Percentiles rank a stretch among this genome's conserved stretches.
phyloP scores from a whole-genome alignment of 116 monocot species.

The Thalassia testudinum region DNA sequence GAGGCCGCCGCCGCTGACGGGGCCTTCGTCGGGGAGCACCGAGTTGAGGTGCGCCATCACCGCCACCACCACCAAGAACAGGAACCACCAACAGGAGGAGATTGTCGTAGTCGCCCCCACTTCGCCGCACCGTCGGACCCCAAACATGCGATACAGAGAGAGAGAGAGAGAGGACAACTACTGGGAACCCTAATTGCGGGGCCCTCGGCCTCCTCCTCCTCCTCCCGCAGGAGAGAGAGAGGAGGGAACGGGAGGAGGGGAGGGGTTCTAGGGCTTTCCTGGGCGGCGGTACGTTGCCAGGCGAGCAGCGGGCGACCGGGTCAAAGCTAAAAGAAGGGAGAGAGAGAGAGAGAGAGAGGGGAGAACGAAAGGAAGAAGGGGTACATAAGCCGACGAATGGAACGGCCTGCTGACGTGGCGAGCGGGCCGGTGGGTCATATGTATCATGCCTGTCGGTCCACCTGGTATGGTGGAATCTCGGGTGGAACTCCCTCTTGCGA shows the following conservation, averaged over 20 bases:
- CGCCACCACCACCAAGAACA: not conserved
- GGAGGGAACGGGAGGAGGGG: no score
- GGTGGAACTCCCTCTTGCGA: no score
- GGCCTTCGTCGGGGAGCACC: constrained; percentile 10
- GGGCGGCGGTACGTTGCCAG: not conserved
- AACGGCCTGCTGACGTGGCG: no score
- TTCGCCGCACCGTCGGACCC: not conserved
- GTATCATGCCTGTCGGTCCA: no score
- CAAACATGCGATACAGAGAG: not conserved
- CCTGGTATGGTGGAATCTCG: no score
- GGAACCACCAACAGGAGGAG: not conserved
- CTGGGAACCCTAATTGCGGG: not conserved
- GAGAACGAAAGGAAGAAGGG: no score
- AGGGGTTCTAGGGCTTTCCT: not conserved
- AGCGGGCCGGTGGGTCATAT: no score
- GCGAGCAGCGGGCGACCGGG: not conserved
- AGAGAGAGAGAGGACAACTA: not conserved
- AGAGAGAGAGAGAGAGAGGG: not conserved
- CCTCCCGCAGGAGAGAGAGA: no score
- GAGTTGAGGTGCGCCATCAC: constrained; percentile 21
- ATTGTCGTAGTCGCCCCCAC: not conserved
- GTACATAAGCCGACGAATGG: no score
- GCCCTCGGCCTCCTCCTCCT: no score
- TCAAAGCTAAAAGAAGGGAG: not conserved
- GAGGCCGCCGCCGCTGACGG: constrained; percentile 50